phyloP scores from a whole-genome alignment of 2,329 filamentous ascomycete species.

The Tricladium varicosporioides region DNA sequence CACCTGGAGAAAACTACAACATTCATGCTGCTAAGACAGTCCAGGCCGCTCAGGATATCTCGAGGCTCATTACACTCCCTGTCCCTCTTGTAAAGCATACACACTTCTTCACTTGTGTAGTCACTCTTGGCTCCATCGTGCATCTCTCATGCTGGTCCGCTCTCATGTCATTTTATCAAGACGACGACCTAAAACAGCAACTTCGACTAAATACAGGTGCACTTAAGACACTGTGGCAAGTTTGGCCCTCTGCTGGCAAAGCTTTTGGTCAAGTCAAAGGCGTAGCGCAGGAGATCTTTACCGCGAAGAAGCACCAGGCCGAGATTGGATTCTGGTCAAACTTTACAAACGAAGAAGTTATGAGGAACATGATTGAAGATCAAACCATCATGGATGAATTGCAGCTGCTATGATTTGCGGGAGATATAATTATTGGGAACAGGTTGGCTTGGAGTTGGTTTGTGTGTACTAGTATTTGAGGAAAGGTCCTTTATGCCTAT shows the following conservation, averaged over 20 bases:
- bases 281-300: slow-evolving; percentile 69
- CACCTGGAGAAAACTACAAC: slow-evolving; percentile 40
- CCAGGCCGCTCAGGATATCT: slow-evolving; percentile 73
- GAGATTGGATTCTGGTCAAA: slow-evolving; percentile 30
- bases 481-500: not conserved
- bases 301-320: slow-evolving; percentile 29
- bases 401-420: slow-evolving; percentile 22
- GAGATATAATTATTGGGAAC: too few relatives aligned
- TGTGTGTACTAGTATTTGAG: not conserved
- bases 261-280: slow-evolving; percentile 71
- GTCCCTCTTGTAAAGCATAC: slow-evolving; percentile 70
- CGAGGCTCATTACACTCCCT: slow-evolving; percentile 69
- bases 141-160: slow-evolving; percentile 76
- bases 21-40: slow-evolving; percentile 76
- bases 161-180: slow-evolving; percentile 56
- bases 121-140: slow-evolving; percentile 75
- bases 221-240: slow-evolving; percentile 18
- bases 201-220: slow-evolving; percentile 66
- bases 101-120: slow-evolving; percentile 77
- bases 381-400: slow-evolving; percentile 33
- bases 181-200: slow-evolving; percentile 66
- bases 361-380: slow-evolving; percentile 32
- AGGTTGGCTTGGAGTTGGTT: not conserved
- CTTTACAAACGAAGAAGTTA: slow-evolving; percentile 31
- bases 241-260: slow-evolving; percentile 45